A percentile compares a stretch with the other conserved stretches of the same genome.
phyloP scores from a whole-genome alignment of 2,329 filamentous ascomycete species.

The Thelonectria blattea region DNA sequence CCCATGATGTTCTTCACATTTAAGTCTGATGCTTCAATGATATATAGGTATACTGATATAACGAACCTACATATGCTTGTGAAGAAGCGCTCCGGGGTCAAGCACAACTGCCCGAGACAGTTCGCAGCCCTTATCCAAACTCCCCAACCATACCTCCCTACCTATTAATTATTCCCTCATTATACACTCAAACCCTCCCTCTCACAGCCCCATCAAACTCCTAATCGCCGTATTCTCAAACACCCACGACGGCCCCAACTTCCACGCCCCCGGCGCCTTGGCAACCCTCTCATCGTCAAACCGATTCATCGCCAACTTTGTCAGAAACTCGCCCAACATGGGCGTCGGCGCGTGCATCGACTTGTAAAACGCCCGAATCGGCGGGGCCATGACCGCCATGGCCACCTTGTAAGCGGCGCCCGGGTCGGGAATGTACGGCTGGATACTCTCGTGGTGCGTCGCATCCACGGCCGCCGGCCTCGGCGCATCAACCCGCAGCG shows the following conservation, averaged over 20 bases:
- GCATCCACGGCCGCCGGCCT: constrained; percentile 67
- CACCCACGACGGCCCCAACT: constrained; percentile 44
- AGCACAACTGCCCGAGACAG: too few relatives aligned
- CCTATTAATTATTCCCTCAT: neutral
- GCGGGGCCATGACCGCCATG: constrained; percentile 32
- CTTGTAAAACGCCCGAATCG: constrained; percentile 31
- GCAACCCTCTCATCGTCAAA: constrained; percentile 36
- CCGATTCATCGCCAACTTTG: constrained; percentile 53
- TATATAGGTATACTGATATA: too few relatives aligned
- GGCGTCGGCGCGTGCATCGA: constrained; percentile 50
- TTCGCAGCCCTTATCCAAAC: too few relatives aligned
- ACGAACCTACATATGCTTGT: too few relatives aligned
- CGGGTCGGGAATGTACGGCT: constrained; percentile 48
- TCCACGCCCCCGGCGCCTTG: constrained; percentile 39
- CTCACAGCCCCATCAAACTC: constrained; percentile 40
- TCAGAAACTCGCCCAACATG: constrained; percentile 51
- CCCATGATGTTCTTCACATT: too few relatives aligned
- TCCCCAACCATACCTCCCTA: too few relatives aligned
- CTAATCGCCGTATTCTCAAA: constrained; percentile 46
- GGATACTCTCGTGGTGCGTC: constrained; percentile 47
- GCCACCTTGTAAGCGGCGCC: constrained; percentile 25
- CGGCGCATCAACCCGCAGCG: constrained; percentile 61
- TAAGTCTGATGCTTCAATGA: too few relatives aligned
- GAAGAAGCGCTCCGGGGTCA: too few relatives aligned
- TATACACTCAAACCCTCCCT: neutral